phyloP scores from a whole-genome alignment of 352 stramenopile species.

The Phytopythium litorale region DNA sequence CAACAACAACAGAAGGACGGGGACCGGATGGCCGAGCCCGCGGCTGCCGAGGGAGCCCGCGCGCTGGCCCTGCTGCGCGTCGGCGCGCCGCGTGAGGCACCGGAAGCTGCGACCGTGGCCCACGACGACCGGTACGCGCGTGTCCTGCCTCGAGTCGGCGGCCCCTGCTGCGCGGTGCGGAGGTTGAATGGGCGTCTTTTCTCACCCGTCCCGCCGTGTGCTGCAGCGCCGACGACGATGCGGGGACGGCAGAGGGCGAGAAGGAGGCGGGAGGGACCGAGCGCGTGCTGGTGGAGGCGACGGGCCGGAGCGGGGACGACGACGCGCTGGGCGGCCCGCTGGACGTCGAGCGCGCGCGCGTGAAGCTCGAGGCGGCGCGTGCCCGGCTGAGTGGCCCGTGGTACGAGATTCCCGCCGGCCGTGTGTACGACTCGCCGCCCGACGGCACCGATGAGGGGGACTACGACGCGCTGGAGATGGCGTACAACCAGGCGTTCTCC shows the following conservation, averaged over 20 bases:
- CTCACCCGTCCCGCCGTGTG: not conserved
- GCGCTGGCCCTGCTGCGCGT: not conserved
- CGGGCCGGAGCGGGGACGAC: too few species aligned
- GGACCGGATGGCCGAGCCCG: constrained; percentile 3
- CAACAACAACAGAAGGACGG: not conserved
- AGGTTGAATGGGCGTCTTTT: not conserved
- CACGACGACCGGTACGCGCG: not conserved
- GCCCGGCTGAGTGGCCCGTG: constrained; percentile 21
- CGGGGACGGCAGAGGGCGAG: not conserved
- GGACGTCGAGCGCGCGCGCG: constrained; percentile 31
- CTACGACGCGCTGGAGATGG: constrained; percentile 61
- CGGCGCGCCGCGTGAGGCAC: not conserved
- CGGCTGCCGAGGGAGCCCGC: not conserved
- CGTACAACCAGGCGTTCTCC: constrained; percentile 46
- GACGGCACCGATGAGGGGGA: constrained; percentile 24
- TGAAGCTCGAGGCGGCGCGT: constrained; percentile 41
- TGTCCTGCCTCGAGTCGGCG: not conserved
- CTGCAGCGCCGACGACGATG: not conserved
- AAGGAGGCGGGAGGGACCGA: not conserved
- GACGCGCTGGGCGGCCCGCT: constrained; percentile 5
- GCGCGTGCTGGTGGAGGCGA: not conserved
- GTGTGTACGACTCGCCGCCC: constrained; percentile 47
- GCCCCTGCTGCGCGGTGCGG: not conserved
- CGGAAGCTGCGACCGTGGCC: not conserved
- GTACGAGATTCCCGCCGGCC: constrained; percentile 38